Base-by-base conservation (phyloP, 805 yeast genomes). In the Cyberlindnera misumaiensis region DNA sequence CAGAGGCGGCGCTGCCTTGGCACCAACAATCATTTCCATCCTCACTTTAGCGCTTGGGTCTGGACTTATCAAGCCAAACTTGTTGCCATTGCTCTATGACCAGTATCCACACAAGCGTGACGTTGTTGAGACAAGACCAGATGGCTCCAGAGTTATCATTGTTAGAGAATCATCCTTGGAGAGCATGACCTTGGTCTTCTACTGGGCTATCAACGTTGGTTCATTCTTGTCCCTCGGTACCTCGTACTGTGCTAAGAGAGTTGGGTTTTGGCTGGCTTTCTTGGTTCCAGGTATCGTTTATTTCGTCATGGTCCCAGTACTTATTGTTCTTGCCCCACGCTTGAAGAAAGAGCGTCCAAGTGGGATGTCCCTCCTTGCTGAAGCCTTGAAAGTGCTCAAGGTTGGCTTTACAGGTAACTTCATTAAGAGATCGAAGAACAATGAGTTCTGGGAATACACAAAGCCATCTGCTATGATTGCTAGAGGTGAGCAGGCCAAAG, bases 21-120 rank as follows among this genome's bases (percentile, higher is more conserved):
- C 79, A 45, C 89, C 89, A 30, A 75, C 77, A 14, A 53, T 64
- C 39, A 53, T 56, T 13, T 45, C 66, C 20, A 60, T 65, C 35
- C 44, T 65, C 42, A 55, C 77, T 38, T 74, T 84, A 50, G 90
- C 90, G 48, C 49, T 81, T 30, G 90, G 87, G 29, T 80, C 93
- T 25, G 93, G 93, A 53, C 82, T 87, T 49, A 84, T 84, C 56
- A 84, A 84, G 58, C 70, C 88, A 30, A 83, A 83, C 51, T 44
- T 54, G 67, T 77, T 83, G 24, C 75, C 87, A 5, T 67, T 84
- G 56, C 77, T 84, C 56, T 89, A 87, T 59, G 85, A 80, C 52
- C 86, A 80, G 61, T 77, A 73, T 55, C 78, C 80, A 32, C 73
- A 76, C 55, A 65, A 73, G 41, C 68, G 72, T 48, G 81, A 77